These are phyloP conservation scores for Saturnispora kantuleensis DNA, from an alignment of 805 yeast species.

Conservation along the genomic window DNA sequence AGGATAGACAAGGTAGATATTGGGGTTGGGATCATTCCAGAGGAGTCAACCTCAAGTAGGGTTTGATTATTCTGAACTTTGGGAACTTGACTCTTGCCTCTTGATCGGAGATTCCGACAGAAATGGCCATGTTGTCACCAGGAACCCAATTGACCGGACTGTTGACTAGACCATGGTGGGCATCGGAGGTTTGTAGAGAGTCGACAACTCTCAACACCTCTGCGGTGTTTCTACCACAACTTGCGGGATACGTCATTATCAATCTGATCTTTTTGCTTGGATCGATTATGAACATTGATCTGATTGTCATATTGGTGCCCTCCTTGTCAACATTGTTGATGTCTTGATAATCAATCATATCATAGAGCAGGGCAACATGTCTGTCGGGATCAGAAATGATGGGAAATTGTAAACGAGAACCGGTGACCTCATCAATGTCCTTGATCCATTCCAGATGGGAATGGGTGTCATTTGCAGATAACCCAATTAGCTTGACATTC, in stretches of 20 bases:
- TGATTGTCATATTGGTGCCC: slow-evolving; percentile 56
- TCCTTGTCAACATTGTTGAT: slow-evolving; percentile 56
- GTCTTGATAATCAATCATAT: slow-evolving; percentile 65
- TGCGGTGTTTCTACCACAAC: slow-evolving; percentile 68
- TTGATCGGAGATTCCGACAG: slow-evolving; percentile 51
- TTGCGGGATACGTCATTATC: slow-evolving; percentile 60
- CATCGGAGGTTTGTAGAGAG: slow-evolving; percentile 57
- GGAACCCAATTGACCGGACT: slow-evolving; percentile 65
- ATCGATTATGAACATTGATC: slow-evolving; percentile 66
- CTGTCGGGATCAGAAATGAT: slow-evolving; percentile 58
- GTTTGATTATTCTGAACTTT: slow-evolving; percentile 49
- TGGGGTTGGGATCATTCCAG: slow-evolving; percentile 10
- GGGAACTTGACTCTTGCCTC: slow-evolving; percentile 55
- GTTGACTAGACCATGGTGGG: slow-evolving; percentile 38
- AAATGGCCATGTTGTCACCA: slow-evolving; percentile 66
- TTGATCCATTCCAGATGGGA: slow-evolving; percentile 61
- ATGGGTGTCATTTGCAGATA: slow-evolving; percentile 53
- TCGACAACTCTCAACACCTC: slow-evolving; percentile 64
- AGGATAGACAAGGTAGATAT: background rate
- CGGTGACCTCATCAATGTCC: slow-evolving; percentile 61
- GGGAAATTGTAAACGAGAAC: slow-evolving; percentile 50
- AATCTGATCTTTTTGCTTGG: slow-evolving; percentile 55
- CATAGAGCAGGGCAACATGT: slow-evolving; percentile 51
- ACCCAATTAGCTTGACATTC: slow-evolving; percentile 56
- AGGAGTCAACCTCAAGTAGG: slow-evolving; percentile 52